phyloP scores from a whole-genome alignment of 768 basidiomycete genomes.

The Harrya chromipes region DNA sequence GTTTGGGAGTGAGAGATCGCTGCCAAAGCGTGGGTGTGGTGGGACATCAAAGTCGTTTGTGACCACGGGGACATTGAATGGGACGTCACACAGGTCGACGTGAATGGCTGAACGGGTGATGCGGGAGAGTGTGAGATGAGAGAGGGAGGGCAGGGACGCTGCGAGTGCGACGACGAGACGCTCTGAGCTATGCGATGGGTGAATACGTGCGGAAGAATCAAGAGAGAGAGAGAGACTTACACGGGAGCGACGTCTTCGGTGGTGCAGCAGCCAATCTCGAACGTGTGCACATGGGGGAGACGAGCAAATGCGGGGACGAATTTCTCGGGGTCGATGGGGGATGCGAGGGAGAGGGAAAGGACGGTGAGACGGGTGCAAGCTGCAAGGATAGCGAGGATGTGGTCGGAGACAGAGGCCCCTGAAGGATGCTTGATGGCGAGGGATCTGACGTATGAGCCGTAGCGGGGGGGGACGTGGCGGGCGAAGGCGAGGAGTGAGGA shows the following conservation, averaged over 20 bases:
- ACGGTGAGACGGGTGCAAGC: constrained; percentile 43
- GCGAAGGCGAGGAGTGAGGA: constrained; percentile 51
- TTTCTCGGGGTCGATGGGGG: constrained; percentile 17
- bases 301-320: constrained; percentile 23
- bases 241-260: constrained; percentile 35
- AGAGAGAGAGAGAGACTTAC: constrained; percentile 25
- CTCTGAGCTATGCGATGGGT: constrained; percentile 38
- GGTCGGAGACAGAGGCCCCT: constrained; percentile 39
- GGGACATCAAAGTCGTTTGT: constrained; percentile 60
- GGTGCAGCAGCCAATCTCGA: constrained; percentile 25
- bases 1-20: constrained; percentile 59
- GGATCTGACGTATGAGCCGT: constrained; percentile 48
- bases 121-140: constrained; percentile 56
- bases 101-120: constrained; percentile 67
- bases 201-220: not conserved
- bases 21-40: constrained; percentile 49
- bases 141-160: constrained; percentile 51
- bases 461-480: constrained; percentile 52
- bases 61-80: constrained; percentile 53
- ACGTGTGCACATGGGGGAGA: constrained; percentile 14
- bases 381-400: constrained; percentile 48
- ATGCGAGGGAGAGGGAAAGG: constrained; percentile 28
- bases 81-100: constrained; percentile 45
- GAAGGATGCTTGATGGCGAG: constrained; percentile 44
- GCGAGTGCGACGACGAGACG: constrained; percentile 68